Conservation (phyloP, 2,329 filamentous ascomycete species). For the Xylaria sp. region DNA sequence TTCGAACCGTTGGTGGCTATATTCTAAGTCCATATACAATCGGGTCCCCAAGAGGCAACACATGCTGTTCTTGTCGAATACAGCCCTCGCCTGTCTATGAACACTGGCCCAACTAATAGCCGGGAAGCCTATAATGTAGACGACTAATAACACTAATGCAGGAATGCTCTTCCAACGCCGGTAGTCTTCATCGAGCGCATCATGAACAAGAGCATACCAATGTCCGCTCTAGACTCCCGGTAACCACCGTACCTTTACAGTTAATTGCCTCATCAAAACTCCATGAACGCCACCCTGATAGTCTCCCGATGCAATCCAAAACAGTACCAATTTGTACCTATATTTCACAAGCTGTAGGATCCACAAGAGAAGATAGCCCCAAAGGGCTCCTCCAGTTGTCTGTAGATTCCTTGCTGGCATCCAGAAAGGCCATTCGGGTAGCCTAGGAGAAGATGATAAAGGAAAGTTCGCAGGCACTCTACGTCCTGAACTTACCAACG, state of each 20-base stretch:
- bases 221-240: slow-evolving; percentile 46
- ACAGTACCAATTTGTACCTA: slow-evolving; percentile 37
- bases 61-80: slow-evolving; percentile 32
- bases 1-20: slow-evolving; percentile 25
- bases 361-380: slow-evolving; percentile 22
- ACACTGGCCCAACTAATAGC: slow-evolving; percentile 20
- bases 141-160: slow-evolving; percentile 34
- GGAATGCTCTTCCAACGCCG: slow-evolving; percentile 37
- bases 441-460: slow-evolving; percentile 3
- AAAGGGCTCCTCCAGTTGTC: neutral
- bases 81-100: slow-evolving; percentile 30
- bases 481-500: slow-evolving; percentile 41
- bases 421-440: neutral
- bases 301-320: slow-evolving; percentile 29
- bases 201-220: slow-evolving; percentile 38
- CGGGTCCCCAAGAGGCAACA: slow-evolving; percentile 6
- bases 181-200: slow-evolving; percentile 46
- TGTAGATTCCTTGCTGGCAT: neutral
- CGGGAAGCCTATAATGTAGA: slow-evolving; percentile 29
- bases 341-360: slow-evolving; percentile 23
- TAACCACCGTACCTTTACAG: slow-evolving; percentile 31
- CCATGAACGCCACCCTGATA: slow-evolving; percentile 36
- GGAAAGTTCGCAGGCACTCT: slow-evolving; percentile 1
- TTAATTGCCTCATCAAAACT: slow-evolving; percentile 25
- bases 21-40: slow-evolving; percentile 36